Evolutionary conservation across 192 early-diverging fungal genomes (phyloP), one percentile per base, ranked within the genome.

Genomic region (Jimgerdemannia lactiflua): DNA sequence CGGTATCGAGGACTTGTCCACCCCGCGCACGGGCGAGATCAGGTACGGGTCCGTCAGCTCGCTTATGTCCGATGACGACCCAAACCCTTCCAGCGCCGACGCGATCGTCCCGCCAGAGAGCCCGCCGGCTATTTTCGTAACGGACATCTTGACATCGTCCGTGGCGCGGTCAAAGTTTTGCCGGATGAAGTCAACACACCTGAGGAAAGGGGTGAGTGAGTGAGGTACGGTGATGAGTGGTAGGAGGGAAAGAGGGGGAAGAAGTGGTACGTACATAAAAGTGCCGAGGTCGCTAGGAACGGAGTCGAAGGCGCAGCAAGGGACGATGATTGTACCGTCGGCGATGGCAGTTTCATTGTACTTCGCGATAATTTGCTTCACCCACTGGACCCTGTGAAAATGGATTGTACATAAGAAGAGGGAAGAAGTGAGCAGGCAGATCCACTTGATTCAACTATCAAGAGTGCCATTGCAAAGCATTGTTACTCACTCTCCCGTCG

Each of bases 241-340:
- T 29, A 29, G 29, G 29, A 29, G 29, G 29, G 29, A 29, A 29
- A 29, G 29, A 29, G 29, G 29, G 29, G 29, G 29, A 29, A 42
- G 41, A 43, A 54, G 67, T 20, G 59, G 29, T 17, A 69, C 64
- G 63, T 76, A 66, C 94, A 97, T 89, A 64, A 91, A 88, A 29
- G 90, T 86, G 20, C 94, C 93, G 10, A 98, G 76, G 75, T 98
- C 96, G 17, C 93, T 94, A 3, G 96, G 96, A 3, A 98, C 89
- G 39, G 93, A 94, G 77, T 98, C 97, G 78, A 97, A 98, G 3
- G 95, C 97, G 77, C 94, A 96, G 43, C 87, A 73, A 20, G 94
- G 91, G 3, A 95, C 91, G 69, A 98, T 89, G n/a, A 91, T 83
- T 6, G 91, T 88, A 42, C 88, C 85, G 43, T 88, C 90, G 19